Evolutionary conservation across 2,329 filamentous ascomycete species (phyloP), one percentile per base, ranked within the genome.

Genomic region (Celoporthe dispersa): DNA sequence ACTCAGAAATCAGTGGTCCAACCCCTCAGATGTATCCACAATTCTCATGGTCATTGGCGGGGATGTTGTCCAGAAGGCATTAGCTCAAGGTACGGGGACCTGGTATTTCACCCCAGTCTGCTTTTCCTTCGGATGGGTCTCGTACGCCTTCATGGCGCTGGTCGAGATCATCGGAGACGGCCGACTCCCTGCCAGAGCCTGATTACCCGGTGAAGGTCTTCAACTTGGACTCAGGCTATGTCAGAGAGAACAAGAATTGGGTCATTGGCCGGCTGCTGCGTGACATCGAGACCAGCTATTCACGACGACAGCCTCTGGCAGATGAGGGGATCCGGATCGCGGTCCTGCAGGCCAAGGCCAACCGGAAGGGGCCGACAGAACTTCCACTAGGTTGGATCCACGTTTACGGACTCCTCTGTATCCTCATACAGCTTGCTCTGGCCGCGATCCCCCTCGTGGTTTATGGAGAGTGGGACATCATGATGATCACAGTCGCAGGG

Each of bases 401-500:
- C 25, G 1, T 70, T 31, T 66, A 57, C 16, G 79, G 77, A 12
- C 71, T 78, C n/a, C 44, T 72, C 5, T 74, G 72, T 12, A 73
- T 74, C 1, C 14, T 76, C 4, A 14, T 79, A 9, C 80, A 81
- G 71, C 70, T 83, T 4, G 77, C 73, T 9, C 74, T 83, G 39
- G 74, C 81, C 16, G 75, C 75, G 2, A 78, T 81, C 7, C 81
- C 81, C 0, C 75, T 74, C 22, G 76, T 70, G 0, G 2, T 80
- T 0, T 72, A 70, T 12, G 74, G 76, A 1, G 78, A 83, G 60
- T 84, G 81, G 82, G 72, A 73, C 9, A 79, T 83, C 5, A 73
- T 85, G 5, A 68, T 84, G 31, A 76, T 84, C 39, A 83, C 81
- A 0, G 76, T 69, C 0, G 71, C 61, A 6, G 84, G 82, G 1